phyloP scores from a whole-genome alignment of 2,329 filamentous ascomycete species.

The Akanthomyces dipterigenus region DNA sequence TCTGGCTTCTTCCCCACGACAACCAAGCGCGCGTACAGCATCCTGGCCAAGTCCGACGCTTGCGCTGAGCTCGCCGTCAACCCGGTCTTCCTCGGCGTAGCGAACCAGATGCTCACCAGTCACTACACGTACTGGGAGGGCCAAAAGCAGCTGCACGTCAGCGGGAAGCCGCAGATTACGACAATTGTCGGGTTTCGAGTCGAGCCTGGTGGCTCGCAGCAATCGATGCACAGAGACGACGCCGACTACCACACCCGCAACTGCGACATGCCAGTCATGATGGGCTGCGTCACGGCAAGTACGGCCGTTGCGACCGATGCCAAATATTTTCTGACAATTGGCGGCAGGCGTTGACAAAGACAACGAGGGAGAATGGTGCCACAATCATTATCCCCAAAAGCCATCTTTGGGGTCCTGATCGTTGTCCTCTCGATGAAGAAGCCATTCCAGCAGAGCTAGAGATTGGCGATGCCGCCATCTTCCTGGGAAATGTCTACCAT shows the following conservation, averaged over 20 bases:
- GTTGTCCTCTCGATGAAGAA: slow-evolving; percentile 29
- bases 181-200: slow-evolving; percentile 32
- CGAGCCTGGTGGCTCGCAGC: slow-evolving; percentile 32
- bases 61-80: slow-evolving; percentile 32
- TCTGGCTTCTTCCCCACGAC: slow-evolving; percentile 34
- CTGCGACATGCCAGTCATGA: slow-evolving; percentile 29
- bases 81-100: slow-evolving; percentile 26
- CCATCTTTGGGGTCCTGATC: slow-evolving; percentile 33
- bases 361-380: slow-evolving; percentile 34
- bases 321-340: not conserved
- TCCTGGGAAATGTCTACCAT: slow-evolving; percentile 33
- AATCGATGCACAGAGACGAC: slow-evolving; percentile 32
- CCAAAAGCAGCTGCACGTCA: slow-evolving; percentile 24
- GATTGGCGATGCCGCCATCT: slow-evolving; percentile 32
- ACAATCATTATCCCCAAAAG: slow-evolving; percentile 34
- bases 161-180: slow-evolving; percentile 29
- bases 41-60: slow-evolving; percentile 30
- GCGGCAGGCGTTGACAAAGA: slow-evolving; percentile 29
- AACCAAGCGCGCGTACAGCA: slow-evolving; percentile 31
- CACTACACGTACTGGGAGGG: slow-evolving; percentile 30
- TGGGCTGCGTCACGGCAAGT: slow-evolving; percentile 27
- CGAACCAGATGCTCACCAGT: slow-evolving; percentile 28
- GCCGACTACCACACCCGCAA: slow-evolving; percentile 24
- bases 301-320: not conserved
- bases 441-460: slow-evolving; percentile 32